Evolutionary conservation across 140 eudicot species (phyloP), one percentile per base, ranked within the genome.

Genomic region (Cichorium intybus): DNA sequence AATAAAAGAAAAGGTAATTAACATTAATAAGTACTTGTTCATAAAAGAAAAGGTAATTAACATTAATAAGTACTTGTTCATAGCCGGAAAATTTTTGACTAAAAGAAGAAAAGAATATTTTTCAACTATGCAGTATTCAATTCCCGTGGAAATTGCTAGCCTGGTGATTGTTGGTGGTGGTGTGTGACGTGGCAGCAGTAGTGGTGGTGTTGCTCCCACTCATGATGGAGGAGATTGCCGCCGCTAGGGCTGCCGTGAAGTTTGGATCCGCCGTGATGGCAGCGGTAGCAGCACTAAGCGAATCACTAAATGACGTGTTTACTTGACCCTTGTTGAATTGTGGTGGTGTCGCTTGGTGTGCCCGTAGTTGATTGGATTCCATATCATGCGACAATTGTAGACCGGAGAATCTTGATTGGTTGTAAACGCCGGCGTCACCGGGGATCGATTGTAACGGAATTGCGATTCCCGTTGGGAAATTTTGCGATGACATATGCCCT

Each of bases 171-270:
- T 53, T 80, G 57, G 65, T 64, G 53, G 66, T 26, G 73, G 66
- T 45, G 69, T 56, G 67, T 14, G 63, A 57, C 7, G 33, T 10
- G 24, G 67, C 27, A 12, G 53, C 22, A 62, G 72, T 45, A 50
- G 47, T 46, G 71, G 18, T 27, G 23, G 57, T 50, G 43, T 57
- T 71, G 29, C 75, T 46, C 6, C 88, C 84, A 24, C 87, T 80
- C 62, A 89, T 85, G 52, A 85, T 74, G 17, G 97, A 83, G 56
- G 86, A 65, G 64, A 89, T 83, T 43, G 97, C 97, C 11, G 88
- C 91, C 1, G 88, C 97, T 2, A 89, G 72, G n/a, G 95, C 95
- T 1, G 95, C 92, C 0, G 91, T 89, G 81, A 89, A 85, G 58
- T 83, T 89, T 7, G 91, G 97, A 54, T 89, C 95, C 2, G 95